A percentile compares a stretch with the other conserved stretches of the same genome.
phyloP scores from a whole-genome alignment of 352 stramenopile species.

The Phytophthora agathidicida region DNA sequence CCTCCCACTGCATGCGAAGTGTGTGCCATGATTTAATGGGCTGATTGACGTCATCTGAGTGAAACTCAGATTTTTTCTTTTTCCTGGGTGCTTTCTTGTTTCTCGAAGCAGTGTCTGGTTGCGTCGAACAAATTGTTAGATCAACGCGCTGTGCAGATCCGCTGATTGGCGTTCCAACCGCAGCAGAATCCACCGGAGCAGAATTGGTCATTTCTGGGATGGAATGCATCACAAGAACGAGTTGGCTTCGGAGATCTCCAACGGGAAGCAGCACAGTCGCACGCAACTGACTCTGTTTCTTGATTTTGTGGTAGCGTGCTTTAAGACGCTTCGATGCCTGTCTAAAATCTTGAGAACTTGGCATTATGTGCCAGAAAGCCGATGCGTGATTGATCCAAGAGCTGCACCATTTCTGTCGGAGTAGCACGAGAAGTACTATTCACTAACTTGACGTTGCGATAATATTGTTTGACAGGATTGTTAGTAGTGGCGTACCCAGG shows the following conservation, averaged over 20 bases:
- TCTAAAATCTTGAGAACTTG: background rate
- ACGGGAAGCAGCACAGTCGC: background rate
- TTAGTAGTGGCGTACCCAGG: background rate
- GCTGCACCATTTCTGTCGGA: conserved; percentile 2
- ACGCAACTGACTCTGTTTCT: background rate
- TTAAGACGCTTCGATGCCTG: conserved; percentile 9
- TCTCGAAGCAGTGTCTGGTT: no score
- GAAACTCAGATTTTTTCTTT: background rate
- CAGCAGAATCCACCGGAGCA: no score
- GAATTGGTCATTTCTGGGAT: background rate
- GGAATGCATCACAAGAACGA: background rate
- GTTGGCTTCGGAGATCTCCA: background rate
- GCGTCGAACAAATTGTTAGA: no score
- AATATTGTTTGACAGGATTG: conserved; percentile 6
- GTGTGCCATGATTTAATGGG: conserved; percentile 8
- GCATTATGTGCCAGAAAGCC: conserved; percentile 3
- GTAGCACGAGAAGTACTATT: background rate
- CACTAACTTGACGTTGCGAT: conserved; percentile 3
- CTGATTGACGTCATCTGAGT: background rate
- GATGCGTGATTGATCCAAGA: conserved; percentile 4
- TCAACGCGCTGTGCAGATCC: no score
- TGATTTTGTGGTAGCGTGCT: conserved; percentile 6
- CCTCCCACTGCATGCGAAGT: background rate
- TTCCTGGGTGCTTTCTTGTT: background rate
- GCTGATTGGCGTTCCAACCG: no score